Evolutionary conservation across 805 yeast species (phyloP), one percentile per base, ranked within the genome.

Genomic region (Naumovozyma baii): DNA sequence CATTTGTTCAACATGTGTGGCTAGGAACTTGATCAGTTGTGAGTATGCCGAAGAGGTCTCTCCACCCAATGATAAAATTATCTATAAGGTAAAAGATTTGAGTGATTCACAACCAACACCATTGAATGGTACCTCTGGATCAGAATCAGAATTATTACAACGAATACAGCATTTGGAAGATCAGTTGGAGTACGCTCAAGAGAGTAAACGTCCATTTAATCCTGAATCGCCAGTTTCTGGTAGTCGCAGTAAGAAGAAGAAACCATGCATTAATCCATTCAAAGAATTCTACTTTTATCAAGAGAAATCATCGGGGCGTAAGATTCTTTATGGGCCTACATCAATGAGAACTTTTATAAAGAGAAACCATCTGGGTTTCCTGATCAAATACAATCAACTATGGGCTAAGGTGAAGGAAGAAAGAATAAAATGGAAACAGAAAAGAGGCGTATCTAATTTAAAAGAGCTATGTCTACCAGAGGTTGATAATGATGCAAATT

Each of bases 271-370:
- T 18, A 50, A 47, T 37, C 46, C 48, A 18, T 34, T 46, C 5
- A 39, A 46, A 17, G 33, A 49, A 29, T 38, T 39, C 16, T 37
- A 43, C 31, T 44, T 26, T 38, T 4, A 54, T 5, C 51, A 51
- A 37, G 17, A 33, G 3, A 50, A 56, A 37, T 32, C 47, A 5
- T 36, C 45, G 18, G 62, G 54, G 5, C 46, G 63, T 33, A 39
- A 41, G 2, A 40, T 50, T 2, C 18, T 47, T n/a, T 57, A 44
- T 45, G 66, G 66, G 0, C 57, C 63, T 5, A 61, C 66, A 1
- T 49, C 61, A 4, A 26, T 49, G 16, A 47, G 55, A 30, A 47
- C 54, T 1, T 40, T 44, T 37, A 28, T 51, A 2, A 30, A 36
- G 26, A 40, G 34, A 9, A 41, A 50, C 17, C 43, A 46, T 13